Evolutionary conservation across 1,284 basidiomycete genomes (phyloP).

Genomic region (Phaffia rhodozyma): DNA sequence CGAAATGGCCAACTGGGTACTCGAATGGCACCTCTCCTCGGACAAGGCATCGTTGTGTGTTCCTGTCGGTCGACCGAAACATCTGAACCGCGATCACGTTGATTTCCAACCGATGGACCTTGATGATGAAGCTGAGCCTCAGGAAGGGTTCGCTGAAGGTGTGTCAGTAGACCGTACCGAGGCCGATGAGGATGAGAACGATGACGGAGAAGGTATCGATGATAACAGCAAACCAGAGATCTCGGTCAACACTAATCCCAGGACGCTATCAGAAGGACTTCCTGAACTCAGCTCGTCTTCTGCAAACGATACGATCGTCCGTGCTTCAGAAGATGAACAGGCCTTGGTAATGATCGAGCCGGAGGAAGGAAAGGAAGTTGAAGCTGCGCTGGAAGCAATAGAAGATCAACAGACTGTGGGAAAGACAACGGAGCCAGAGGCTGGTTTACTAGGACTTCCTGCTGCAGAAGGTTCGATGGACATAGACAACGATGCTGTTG

Average conservation of each 20-base stretch:
- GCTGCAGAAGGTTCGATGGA: not conserved
- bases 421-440: not conserved
- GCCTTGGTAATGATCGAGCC: not conserved
- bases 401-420: not conserved
- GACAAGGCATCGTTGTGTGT: conserved; percentile 55
- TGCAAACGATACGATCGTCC: conserved; percentile 7
- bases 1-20: conserved; percentile 67
- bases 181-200: conserved; percentile 22
- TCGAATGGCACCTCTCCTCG: conserved; percentile 74
- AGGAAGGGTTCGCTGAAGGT: conserved; percentile 22
- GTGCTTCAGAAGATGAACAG: not conserved
- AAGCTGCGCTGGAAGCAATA: not conserved
- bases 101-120: conserved; percentile 12
- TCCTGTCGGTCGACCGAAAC: conserved; percentile 22
- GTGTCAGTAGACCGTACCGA: conserved; percentile 19
- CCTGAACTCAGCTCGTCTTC: not conserved
- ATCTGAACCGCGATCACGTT: conserved; percentile 21
- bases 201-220: conserved; percentile 14
- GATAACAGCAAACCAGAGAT: not conserved
- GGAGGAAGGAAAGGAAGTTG: conserved; percentile 3
- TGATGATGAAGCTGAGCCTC: conserved; percentile 19
- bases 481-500: not conserved
- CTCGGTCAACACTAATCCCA: not conserved
- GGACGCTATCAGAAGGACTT: not conserved
- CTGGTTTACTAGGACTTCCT: conserved; percentile 2